These are phyloP conservation scores for Trichoderma sp. DNA, from an alignment of 2,329 filamentous ascomycete genomes.

Conservation along the genomic window DNA sequence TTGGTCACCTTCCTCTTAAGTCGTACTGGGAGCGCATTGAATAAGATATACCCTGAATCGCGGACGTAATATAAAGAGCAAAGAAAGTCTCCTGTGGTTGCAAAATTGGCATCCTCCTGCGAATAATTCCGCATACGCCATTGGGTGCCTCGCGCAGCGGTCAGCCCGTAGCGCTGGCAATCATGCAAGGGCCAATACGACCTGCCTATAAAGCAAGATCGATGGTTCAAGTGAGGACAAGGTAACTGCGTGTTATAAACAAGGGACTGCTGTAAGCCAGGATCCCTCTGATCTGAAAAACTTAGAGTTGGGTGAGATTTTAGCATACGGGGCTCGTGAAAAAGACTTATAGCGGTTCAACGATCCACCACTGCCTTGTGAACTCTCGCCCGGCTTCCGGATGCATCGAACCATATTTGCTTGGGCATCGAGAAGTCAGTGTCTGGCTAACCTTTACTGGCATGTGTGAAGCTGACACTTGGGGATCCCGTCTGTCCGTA, in stretches of 20 bases:
- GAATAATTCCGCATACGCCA: not conserved
- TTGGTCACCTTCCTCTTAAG: constrained; percentile 12
- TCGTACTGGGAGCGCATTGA: not conserved
- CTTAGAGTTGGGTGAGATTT: constrained; percentile 5
- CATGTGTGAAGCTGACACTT: not conserved
- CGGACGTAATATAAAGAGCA: not conserved
- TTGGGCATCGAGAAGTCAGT: not conserved
- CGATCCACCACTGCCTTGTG: not conserved
- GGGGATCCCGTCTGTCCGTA: no score
- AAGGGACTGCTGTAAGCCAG: not conserved
- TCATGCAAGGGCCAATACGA: not conserved
- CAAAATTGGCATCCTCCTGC: not conserved
- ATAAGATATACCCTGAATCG: not conserved
- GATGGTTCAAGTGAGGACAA: not conserved
- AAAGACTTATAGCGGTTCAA: not conserved
- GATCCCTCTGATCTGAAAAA: not conserved
- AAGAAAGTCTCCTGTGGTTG: not conserved
- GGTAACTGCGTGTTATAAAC: not conserved
- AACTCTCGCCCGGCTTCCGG: not conserved
- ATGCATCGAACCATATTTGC: not conserved
- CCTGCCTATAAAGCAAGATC: constrained; percentile 7
- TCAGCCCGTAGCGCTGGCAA: not conserved
- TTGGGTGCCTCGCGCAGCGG: not conserved
- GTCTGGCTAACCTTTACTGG: not conserved
- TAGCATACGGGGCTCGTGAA: not conserved